Evolutionary conservation across 225 moss, liverwort and hornwort species (phyloP).

Genomic region (Neckera pumila): DNA sequence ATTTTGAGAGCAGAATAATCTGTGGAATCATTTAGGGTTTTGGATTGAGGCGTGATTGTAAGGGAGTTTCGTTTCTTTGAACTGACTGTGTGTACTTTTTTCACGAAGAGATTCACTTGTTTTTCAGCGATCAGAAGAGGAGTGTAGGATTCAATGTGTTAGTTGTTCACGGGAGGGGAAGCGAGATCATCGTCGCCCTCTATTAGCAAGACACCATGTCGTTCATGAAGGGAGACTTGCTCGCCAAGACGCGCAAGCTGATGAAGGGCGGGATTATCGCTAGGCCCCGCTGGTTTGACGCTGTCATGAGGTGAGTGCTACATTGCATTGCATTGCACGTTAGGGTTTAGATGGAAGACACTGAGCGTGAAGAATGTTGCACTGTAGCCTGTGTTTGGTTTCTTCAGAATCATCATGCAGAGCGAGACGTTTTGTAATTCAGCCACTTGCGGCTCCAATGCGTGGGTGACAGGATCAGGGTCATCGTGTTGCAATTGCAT

Average conservation of each 20-base stretch:
- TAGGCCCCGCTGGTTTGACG: constrained; percentile 76
- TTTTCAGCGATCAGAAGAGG: background rate
- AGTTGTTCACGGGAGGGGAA: background rate
- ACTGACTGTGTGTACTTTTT: too few relatives aligned
- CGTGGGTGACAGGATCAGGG: background rate
- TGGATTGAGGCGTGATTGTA: background rate
- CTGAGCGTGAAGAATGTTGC: background rate
- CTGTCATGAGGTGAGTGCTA: constrained; percentile 17
- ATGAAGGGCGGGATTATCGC: constrained; percentile 60
- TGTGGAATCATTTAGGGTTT: background rate
- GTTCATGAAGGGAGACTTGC: constrained; percentile 53
- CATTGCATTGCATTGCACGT: background rate
- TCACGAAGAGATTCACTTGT: background rate
- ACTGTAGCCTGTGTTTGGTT: background rate
- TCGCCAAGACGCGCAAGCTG: constrained; percentile 52
- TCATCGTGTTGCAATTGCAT: background rate
- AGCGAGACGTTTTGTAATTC: background rate
- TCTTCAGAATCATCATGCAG: background rate
- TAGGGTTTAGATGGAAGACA: background rate
- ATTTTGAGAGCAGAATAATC: background rate
- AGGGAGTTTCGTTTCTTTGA: background rate
- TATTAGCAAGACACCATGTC: constrained; percentile 5
- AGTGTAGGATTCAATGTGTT: background rate
- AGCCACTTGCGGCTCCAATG: background rate
- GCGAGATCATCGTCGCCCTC: background rate